Base-by-base conservation (phyloP, 306 rosid genomes). In the Hylodesmum podocarpum region DNA sequence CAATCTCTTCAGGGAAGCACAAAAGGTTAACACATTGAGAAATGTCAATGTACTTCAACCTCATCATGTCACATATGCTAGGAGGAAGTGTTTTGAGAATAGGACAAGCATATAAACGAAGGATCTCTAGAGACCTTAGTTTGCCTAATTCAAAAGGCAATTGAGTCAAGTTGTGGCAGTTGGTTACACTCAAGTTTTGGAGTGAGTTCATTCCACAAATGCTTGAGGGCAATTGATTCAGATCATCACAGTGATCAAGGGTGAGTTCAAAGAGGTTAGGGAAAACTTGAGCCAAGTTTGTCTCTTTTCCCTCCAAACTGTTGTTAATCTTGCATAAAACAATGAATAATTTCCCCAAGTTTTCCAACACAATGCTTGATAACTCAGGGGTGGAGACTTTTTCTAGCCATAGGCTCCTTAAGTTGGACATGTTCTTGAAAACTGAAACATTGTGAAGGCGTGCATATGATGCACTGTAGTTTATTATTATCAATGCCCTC, bases 331-430 rank as follows among this genome's bases (percentile, higher is more conserved):
- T 87, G 85, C 97, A 92, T 0, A 86, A 84, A 66, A 94, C 84
- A 8, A 94, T 64, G 6, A 84, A 90, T n/a, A 94, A 53, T 62
- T 92, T 94, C 19, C 84, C 74, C 50, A 92, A 70, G 44, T 72
- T 78, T 73, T 64, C 85, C 53, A 88, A 46, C 34, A 82, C 78
- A 40, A 70, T 19, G 64, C 63, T 65, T 34, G 87, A 82, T 16
- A 90, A 79, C 7, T 80, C 84, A 4, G 97, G 92, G 36, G 86
- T 84, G 3, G 86, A 82, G 27, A 90, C 85, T 44, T 90, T 94
- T 80, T 94, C 98, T 28, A 94, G 96, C 98, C 97, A 94, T 12
- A 94, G 88, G 84, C 95, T 89, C 72, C 86, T 88, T 67, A 91
- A 71, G 75, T 82, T 79, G 13, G 64, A n/a, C 75, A 89, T 64